Evolutionary conservation across 768 basidiomycete genomes (phyloP).

Genomic region (Suillus bovinus): DNA sequence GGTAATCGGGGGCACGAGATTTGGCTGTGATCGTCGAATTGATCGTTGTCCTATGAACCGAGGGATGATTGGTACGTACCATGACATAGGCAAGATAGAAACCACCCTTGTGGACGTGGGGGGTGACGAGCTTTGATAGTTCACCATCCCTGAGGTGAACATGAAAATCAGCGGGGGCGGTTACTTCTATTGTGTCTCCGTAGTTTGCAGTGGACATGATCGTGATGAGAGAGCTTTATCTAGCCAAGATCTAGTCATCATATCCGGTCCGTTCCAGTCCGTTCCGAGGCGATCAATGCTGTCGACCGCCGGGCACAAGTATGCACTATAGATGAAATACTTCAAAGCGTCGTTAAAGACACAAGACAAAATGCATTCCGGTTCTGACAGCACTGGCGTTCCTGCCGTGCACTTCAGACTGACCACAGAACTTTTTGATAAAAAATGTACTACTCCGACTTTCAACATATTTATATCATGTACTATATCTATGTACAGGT

Average conservation of each 20-base stretch:
- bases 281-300: neutral
- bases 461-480: too few relatives aligned
- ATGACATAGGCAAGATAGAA: conserved; percentile 95
- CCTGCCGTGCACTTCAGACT: too few relatives aligned
- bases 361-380: too few relatives aligned
- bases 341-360: too few relatives aligned
- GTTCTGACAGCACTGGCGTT: too few relatives aligned
- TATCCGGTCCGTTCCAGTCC: neutral
- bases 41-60: conserved; percentile 13
- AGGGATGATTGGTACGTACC: conserved; percentile 48
- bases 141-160: conserved; percentile 93
- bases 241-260: neutral
- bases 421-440: too few relatives aligned
- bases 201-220: conserved; percentile 25
- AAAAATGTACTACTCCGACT: too few relatives aligned
- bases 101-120: conserved; percentile 88
- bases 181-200: conserved; percentile 17
- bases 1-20: conserved; percentile 86
- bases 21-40: conserved; percentile 61
- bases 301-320: too few relatives aligned
- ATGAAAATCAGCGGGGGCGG: conserved; percentile 89
- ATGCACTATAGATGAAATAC: too few relatives aligned
- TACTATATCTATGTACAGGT: too few relatives aligned
- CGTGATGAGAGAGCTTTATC: conserved; percentile 24
- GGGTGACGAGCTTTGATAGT: conserved; percentile 79